A percentile compares a stretch with the other conserved stretches of the same genome.
Evolutionary conservation across 2,329 filamentous ascomycete species (phyloP).

Genomic region (Cytospora piceae): DNA sequence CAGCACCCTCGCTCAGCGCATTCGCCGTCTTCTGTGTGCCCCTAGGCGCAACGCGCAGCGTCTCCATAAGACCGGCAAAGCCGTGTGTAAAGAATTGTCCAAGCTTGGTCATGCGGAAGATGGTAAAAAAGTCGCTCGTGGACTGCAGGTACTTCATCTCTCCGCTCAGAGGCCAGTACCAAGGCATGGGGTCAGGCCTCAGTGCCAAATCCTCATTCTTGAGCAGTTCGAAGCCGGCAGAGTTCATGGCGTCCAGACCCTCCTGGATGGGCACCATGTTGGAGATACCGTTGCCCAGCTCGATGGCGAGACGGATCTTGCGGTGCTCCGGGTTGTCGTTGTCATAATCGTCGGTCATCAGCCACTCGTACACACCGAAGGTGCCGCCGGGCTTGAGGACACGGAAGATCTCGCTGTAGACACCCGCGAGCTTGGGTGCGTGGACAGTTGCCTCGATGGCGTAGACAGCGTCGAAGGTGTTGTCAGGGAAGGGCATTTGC

Average conservation of each 20-base stretch:
- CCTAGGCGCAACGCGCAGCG: constrained; percentile 71
- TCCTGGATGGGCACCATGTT: constrained; percentile 94
- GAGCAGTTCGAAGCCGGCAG: constrained; percentile 83
- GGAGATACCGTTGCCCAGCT: constrained; percentile 93
- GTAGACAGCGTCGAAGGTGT: constrained; percentile 92
- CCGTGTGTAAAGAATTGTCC: constrained; percentile 77
- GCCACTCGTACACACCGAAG: constrained; percentile 98
- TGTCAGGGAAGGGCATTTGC: constrained; percentile 94
- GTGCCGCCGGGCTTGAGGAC: constrained; percentile 94
- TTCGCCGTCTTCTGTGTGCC: constrained; percentile 96
- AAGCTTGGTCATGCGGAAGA: constrained; percentile 85
- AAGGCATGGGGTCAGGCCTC: constrained; percentile 74
- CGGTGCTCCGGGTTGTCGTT: constrained; percentile 85
- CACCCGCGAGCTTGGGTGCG: constrained; percentile 85
- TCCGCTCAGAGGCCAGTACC: constrained; percentile 92
- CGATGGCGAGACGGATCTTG: constrained; percentile 89
- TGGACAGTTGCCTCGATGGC: constrained; percentile 97
- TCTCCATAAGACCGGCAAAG: constrained; percentile 78
- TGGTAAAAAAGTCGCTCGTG: constrained; percentile 79
- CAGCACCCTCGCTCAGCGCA: constrained; percentile 78
- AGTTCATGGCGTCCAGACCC: constrained; percentile 79
- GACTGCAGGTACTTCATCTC: constrained; percentile 82
- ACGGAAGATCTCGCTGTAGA: constrained; percentile 93
- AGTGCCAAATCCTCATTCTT: constrained; percentile 86
- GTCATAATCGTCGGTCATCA: constrained; percentile 96